Evolutionary conservation across 176 grass and related monocot species (phyloP).

Genomic region (Triticum timopheevii): DNA sequence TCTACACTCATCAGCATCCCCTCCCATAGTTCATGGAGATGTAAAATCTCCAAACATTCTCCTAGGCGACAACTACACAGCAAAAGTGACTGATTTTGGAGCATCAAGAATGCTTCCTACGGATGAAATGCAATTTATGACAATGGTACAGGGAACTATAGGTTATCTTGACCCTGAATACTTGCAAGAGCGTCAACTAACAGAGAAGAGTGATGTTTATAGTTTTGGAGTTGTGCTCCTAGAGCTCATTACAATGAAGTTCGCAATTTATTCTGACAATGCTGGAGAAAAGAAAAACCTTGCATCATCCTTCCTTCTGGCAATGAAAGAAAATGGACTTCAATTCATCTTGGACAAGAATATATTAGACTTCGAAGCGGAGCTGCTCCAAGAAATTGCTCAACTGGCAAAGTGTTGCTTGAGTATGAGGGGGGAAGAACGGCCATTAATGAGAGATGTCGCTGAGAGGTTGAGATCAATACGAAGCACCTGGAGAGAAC

Average conservation of each 20-base stretch:
- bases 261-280: constrained; percentile 27
- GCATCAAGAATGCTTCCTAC: constrained; percentile 36
- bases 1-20: constrained; percentile 37
- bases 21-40: constrained; percentile 36
- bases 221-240: constrained; percentile 40
- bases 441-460: constrained; percentile 39
- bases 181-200: constrained; percentile 33
- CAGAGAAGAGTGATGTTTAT: constrained; percentile 47
- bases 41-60: constrained; percentile 47
- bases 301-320: constrained; percentile 30
- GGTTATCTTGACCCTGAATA: constrained; percentile 45
- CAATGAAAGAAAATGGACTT: constrained; percentile 32
- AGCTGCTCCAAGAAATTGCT: constrained; percentile 26
- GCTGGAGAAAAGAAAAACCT: constrained; percentile 31
- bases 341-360: constrained; percentile 32
- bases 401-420: constrained; percentile 33
- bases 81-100: constrained; percentile 48
- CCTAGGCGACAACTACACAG: constrained; percentile 16
- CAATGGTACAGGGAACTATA: constrained; percentile 37
- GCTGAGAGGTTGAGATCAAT: constrained; percentile 34
- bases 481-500: constrained; percentile 27
- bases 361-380: background rate
- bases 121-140: constrained; percentile 38
- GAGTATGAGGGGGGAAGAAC: constrained; percentile 22
- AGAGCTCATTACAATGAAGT: constrained; percentile 43